These are phyloP conservation scores for Phytophthora colocasiae DNA, from an alignment of 352 stramenopile species.

Conservation along the genomic window DNA sequence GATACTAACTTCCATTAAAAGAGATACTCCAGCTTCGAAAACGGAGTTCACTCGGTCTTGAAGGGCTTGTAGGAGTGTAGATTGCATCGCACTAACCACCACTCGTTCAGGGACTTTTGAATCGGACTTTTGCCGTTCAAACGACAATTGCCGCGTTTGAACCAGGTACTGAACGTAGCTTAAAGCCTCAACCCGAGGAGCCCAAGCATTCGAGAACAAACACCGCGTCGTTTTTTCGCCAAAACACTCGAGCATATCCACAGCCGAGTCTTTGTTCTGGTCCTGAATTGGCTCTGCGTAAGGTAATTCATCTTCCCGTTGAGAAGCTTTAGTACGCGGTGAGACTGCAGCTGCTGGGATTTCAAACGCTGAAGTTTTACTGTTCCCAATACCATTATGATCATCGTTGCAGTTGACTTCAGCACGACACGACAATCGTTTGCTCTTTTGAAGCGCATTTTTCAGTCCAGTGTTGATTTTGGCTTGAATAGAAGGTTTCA, in stretches of 20 bases:
- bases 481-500: slow-evolving; percentile 81
- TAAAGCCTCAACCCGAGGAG: slow-evolving; percentile 78
- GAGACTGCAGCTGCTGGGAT: slow-evolving; percentile 31
- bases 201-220: slow-evolving; percentile 85
- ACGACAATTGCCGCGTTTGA: slow-evolving; percentile 55
- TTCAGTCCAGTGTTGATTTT: slow-evolving; percentile 88
- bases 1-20: slow-evolving; percentile 83
- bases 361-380: slow-evolving; percentile 26
- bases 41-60: slow-evolving; percentile 84
- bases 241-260: slow-evolving; percentile 58
- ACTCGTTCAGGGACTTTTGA: slow-evolving; percentile 8
- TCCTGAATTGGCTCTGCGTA: slow-evolving; percentile 83
- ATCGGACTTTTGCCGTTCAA: slow-evolving; percentile 33
- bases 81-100: slow-evolving; percentile 56
- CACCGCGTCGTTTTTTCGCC: slow-evolving; percentile 79
- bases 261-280: slow-evolving; percentile 58
- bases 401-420: slow-evolving; percentile 13
- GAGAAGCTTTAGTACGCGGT: slow-evolving; percentile 56
- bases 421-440: slow-evolving; percentile 46
- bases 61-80: slow-evolving; percentile 61
- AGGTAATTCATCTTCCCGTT: slow-evolving; percentile 77
- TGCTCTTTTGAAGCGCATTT: slow-evolving; percentile 70
- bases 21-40: slow-evolving; percentile 72
- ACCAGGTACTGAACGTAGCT: slow-evolving; percentile 80
- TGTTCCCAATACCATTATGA: slow-evolving; percentile 4